Conservation (phyloP, 1,139 yeast species). For the Blastobotrys malaysiensis region DNA sequence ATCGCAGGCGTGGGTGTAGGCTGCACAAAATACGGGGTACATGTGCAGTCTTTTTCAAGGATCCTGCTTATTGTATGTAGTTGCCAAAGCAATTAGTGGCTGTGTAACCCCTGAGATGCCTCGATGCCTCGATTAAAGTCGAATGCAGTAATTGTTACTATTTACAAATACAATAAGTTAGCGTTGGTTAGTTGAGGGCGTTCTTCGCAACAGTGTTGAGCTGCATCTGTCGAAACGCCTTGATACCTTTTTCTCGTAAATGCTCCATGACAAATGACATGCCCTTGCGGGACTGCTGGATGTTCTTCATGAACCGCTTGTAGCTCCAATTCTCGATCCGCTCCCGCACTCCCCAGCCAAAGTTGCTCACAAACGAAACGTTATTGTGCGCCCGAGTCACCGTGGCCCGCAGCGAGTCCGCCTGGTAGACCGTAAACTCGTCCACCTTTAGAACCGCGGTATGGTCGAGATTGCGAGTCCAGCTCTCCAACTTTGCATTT, state of each 20-base stretch:
- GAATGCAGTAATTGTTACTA: background rate
- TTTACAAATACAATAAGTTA: constrained; percentile 1
- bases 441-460: constrained; percentile 73
- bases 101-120: background rate
- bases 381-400: constrained; percentile 27
- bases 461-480: constrained; percentile 84
- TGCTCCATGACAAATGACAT: constrained; percentile 72
- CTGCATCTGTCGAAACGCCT: constrained; percentile 17
- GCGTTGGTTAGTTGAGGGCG: background rate
- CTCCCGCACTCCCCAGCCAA: constrained; percentile 59
- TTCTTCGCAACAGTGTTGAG: constrained; percentile 4
- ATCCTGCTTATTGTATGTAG: no score
- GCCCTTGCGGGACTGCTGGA: constrained; percentile 64
- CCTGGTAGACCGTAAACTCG: constrained; percentile 58
- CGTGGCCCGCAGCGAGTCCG: constrained; percentile 20
- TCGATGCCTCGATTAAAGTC: background rate
- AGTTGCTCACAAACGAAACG: constrained; percentile 72
- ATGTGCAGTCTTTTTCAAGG: no score
- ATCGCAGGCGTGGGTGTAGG: background rate
- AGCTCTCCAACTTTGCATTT: constrained; percentile 52
- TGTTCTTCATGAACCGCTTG: constrained; percentile 60
- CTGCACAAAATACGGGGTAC: background rate
- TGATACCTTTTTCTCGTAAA: constrained; percentile 37
- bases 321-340: constrained; percentile 83
- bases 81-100: background rate